These are phyloP conservation scores for Mytilinidion resinicola DNA, from an alignment of 495 filamentous ascomycete species.

Conservation along the genomic window DNA sequence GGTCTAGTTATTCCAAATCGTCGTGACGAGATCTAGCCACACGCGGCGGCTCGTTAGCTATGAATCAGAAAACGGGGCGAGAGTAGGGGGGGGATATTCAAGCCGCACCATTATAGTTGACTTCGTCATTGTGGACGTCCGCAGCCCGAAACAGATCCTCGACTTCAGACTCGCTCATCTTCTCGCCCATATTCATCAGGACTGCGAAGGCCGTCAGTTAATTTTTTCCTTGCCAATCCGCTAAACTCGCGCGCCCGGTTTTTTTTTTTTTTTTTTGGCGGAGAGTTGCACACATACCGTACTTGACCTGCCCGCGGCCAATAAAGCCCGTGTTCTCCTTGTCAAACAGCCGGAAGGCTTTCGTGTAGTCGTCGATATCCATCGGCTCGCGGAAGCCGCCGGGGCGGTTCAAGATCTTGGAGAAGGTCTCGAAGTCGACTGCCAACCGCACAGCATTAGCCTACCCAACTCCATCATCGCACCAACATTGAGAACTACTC, in stretches of 20 bases:
- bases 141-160: conserved; percentile 97
- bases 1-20: conserved; percentile 23
- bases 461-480: no score
- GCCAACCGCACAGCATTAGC: not conserved
- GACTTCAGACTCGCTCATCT: conserved; percentile 94
- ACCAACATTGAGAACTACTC: conserved; percentile 45
- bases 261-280: no score
- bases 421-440: conserved; percentile 98
- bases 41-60: no score
- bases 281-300: no score
- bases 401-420: conserved; percentile 90
- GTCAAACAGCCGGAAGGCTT: conserved; percentile 98
- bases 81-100: not conserved
- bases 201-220: conserved; percentile 43
- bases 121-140: conserved; percentile 86
- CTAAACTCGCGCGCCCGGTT: not conserved
- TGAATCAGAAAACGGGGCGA: no score
- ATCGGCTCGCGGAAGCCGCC: conserved; percentile 97
- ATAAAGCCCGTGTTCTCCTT: conserved; percentile 98
- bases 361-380: conserved; percentile 95
- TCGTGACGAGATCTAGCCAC: conserved; percentile 26
- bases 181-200: conserved; percentile 93
- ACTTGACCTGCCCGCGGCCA: conserved; percentile 91
- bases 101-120: conserved; percentile 80
- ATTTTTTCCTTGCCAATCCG: no score